A percentile compares a stretch with the other conserved stretches of the same genome.
Conservation (phyloP, 208 protist species). For the Leishmania aethiopica region DNA sequence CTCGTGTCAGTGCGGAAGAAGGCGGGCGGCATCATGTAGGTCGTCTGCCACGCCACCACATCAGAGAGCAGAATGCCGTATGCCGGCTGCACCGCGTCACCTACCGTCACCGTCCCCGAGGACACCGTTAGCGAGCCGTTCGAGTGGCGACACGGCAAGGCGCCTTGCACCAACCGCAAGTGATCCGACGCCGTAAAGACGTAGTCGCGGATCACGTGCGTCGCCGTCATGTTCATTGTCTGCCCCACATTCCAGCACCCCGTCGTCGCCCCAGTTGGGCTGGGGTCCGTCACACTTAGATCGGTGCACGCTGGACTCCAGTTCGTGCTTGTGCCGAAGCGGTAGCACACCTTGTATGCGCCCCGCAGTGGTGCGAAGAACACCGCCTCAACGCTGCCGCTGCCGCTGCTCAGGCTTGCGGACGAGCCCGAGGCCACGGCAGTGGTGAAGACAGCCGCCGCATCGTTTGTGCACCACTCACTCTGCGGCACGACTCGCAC, state of each 20-base stretch:
- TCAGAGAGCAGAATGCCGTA: slow-evolving; percentile 39
- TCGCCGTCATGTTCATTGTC: slow-evolving; percentile 38
- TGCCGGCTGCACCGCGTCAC: slow-evolving; percentile 45
- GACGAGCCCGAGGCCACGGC: slow-evolving; percentile 14
- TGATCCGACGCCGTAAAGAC: slow-evolving; percentile 39
- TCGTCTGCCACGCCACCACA: slow-evolving; percentile 22
- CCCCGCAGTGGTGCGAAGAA: slow-evolving; percentile 59
- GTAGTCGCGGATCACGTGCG: slow-evolving; percentile 36
- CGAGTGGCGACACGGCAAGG: slow-evolving; percentile 49
- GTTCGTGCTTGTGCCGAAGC: slow-evolving; percentile 59
- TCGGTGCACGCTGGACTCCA: slow-evolving; percentile 83
- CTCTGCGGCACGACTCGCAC: slow-evolving; percentile 72
- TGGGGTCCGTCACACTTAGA: slow-evolving; percentile 41
- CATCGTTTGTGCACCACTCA: slow-evolving; percentile 58
- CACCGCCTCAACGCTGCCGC: slow-evolving; percentile 23
- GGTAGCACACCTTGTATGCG: slow-evolving; percentile 88
- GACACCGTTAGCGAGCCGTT: slow-evolving; percentile 29
- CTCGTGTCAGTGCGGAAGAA: slow-evolving; percentile 62
- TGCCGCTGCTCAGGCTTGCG: slow-evolving; percentile 14
- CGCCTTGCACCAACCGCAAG: slow-evolving; percentile 59
- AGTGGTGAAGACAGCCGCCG: slow-evolving; percentile 53
- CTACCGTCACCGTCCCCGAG: slow-evolving; percentile 46
- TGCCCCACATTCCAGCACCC: slow-evolving; percentile 80
- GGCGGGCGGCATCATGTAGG: slow-evolving; percentile 45
- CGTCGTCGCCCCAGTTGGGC: slow-evolving; percentile 41